Evolutionary conservation across 805 yeast species (phyloP).

Genomic region (Ogataea methanolica): DNA sequence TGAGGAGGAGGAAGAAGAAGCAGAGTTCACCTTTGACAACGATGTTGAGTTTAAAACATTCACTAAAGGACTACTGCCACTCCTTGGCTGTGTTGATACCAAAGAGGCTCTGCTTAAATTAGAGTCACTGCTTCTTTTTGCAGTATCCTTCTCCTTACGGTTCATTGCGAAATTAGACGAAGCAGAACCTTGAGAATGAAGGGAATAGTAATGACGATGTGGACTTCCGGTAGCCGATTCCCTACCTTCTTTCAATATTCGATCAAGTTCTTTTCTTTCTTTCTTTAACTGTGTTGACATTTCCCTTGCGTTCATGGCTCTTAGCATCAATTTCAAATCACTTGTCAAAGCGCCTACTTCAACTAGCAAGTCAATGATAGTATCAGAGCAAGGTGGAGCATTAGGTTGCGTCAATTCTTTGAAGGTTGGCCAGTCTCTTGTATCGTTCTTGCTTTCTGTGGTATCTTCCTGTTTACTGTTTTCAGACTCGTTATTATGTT

Average conservation of each 20-base stretch:
- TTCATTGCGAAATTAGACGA: not conserved
- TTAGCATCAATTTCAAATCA: conserved; percentile 58
- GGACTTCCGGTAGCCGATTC: not conserved
- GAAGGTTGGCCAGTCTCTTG: conserved; percentile 41
- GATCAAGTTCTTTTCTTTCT: conserved; percentile 23
- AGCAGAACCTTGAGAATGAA: not conserved
- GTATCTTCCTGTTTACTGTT: not conserved
- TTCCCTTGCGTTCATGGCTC: conserved; percentile 50
- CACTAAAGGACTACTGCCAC: too few species aligned
- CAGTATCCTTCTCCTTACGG: too few species aligned
- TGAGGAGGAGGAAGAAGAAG: not conserved
- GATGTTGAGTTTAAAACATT: too few species aligned
- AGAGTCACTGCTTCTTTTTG: too few species aligned
- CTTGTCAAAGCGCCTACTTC: conserved; percentile 58
- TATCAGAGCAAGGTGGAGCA: conserved; percentile 51
- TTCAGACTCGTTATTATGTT: not conserved
- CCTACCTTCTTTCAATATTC: not conserved
- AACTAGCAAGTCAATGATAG: conserved; percentile 52
- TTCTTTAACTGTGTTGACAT: conserved; percentile 38
- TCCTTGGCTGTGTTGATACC: too few species aligned
- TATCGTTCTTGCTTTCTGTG: not conserved
- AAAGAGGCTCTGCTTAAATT: too few species aligned
- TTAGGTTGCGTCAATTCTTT: conserved; percentile 54
- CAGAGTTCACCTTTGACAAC: too few species aligned
- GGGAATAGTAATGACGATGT: not conserved